Conservation (phyloP, 352 stramenopile species). For the Globisporangium ultimum region DNA sequence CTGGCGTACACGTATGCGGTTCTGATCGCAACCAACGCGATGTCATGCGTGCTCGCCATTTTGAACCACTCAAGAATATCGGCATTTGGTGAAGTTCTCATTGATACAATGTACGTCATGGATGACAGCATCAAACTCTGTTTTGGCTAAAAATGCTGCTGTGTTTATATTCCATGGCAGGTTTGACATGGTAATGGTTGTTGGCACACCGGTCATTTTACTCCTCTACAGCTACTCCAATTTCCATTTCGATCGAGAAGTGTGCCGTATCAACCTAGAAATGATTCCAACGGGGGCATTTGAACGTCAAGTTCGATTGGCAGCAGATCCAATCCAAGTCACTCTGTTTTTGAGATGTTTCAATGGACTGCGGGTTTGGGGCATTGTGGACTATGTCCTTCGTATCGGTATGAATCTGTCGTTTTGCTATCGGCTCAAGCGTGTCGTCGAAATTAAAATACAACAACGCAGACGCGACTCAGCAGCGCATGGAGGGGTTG, state of each 20-base stretch:
- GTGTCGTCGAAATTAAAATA: conserved; percentile 22
- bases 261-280: conserved; percentile 22
- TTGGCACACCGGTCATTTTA: conserved; percentile 24
- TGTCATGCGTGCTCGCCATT: conserved; percentile 14
- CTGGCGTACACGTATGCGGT: conserved; percentile 13
- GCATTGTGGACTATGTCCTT: conserved; percentile 20
- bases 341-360: conserved; percentile 23
- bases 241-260: conserved; percentile 28
- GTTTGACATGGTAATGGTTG: conserved; percentile 29
- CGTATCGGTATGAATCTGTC: conserved; percentile 32
- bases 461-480: not conserved
- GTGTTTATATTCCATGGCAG: not conserved
- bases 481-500: not conserved
- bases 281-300: conserved; percentile 25
- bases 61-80: conserved; percentile 5
- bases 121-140: not conserved
- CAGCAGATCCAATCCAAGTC: conserved; percentile 23
- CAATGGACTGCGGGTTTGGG: conserved; percentile 28
- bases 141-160: not conserved
- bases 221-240: conserved; percentile 18
- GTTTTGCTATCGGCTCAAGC: conserved; percentile 29
- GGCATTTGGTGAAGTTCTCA: conserved; percentile 23
- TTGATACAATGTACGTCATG: conserved; percentile 19
- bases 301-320: conserved; percentile 27
- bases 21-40: conserved; percentile 16